Evolutionary conservation across 2,329 filamentous ascomycete species (phyloP).

Genomic region (Nemania serpens): DNA sequence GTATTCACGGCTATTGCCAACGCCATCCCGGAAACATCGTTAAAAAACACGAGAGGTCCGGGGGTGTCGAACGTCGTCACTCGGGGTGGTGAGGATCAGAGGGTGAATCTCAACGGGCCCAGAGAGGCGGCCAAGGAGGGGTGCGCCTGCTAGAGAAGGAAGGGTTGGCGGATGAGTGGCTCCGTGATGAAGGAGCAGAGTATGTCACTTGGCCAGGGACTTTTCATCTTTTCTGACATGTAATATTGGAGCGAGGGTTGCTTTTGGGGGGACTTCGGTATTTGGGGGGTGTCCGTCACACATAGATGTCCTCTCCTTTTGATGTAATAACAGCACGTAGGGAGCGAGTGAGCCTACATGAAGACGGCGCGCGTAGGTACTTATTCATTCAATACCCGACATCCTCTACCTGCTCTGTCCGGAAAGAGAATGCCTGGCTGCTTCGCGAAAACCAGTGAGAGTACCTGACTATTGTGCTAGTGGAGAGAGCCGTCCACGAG

Average conservation of each 20-base stretch:
- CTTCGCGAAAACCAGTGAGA: not conserved
- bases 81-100: constrained; percentile 67
- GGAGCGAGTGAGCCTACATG: constrained; percentile 19
- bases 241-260: constrained; percentile 40
- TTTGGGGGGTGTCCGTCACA: constrained; percentile 25
- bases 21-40: constrained; percentile 92
- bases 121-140: constrained; percentile 83
- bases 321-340: constrained; percentile 31
- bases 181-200: constrained; percentile 20
- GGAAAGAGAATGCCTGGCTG: not conserved
- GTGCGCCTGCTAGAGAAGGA: constrained; percentile 75
- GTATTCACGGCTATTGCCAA: constrained; percentile 99
- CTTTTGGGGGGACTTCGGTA: constrained; percentile 18
- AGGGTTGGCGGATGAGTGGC: constrained; percentile 7
- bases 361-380: constrained; percentile 14
- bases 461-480: too few relatives aligned
- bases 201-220: constrained; percentile 23
- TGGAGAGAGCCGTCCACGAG: too few relatives aligned
- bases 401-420: constrained; percentile 7
- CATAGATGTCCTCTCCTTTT: constrained; percentile 31
- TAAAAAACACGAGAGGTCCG: constrained; percentile 84
- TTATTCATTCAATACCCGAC: constrained; percentile 27
- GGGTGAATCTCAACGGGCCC: constrained; percentile 81
- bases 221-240: constrained; percentile 35
- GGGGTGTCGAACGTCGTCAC: constrained; percentile 64